Evolutionary conservation across 2,329 filamentous ascomycete genomes (phyloP), one percentile per base, ranked within the genome.

Genomic region (Cercospora janseana): DNA sequence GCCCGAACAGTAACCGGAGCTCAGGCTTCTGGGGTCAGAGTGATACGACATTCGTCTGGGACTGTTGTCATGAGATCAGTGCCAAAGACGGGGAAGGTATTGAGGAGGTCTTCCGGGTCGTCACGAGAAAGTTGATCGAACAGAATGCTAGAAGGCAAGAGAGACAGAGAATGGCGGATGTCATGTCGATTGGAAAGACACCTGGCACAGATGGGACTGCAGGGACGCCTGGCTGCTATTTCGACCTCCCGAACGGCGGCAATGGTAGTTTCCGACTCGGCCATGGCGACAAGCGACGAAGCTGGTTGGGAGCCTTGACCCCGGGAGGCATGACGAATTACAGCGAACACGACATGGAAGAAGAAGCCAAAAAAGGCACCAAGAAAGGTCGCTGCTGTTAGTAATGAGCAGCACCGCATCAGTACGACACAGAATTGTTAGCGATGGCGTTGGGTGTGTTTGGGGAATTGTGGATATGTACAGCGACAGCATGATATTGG

Each of bases 21-120:
- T 86, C 81, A 28, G 86, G 86, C 1, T 88, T 90, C 71, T 96
- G 91, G 91, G 89, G 86, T 16, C 58, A 62, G 27, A 91, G 96
- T 66, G 83, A 90, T 4, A 40, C 32, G 15, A 47, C 44, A 4
- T 47, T 47, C 26, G 90, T 91, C 45, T 97, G 92, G 91, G 91
- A 96, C 64, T 94, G 90, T 56, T 97, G 92, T 69, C 93, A 97
- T 70, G 93, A 98, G 73, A 92, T 98, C 65, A 91, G 85, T 60
- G 91, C 92, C 40, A 92, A 94, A 75, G 90, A 86, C 63, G 91
- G 91, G 49, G 91, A 96, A 74, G 92, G 92, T 13, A 91, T 98
- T 13, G 93, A 97, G 62, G 93, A 97, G 70, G 90, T 98, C 0
- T 97, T 97, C 63, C 80, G 92, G 1, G 88, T 95, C 20, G 86